Evolutionary conservation across 2,329 filamentous ascomycete genomes (phyloP).

Genomic region (Tolypocladium ovalisporum): DNA sequence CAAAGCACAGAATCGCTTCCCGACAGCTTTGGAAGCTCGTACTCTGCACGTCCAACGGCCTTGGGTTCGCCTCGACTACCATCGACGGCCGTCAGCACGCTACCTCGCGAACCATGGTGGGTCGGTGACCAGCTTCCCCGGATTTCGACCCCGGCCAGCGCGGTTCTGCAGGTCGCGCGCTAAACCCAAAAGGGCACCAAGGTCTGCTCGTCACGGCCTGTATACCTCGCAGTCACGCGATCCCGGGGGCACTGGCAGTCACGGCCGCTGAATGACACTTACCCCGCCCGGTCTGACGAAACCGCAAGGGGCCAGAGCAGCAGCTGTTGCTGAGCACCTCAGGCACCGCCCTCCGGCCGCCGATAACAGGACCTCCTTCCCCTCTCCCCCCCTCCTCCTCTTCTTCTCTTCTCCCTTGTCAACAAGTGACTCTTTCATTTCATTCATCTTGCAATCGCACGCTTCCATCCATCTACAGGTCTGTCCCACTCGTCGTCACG

Average conservation of each 20-base stretch:
- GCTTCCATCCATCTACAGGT: conserved; percentile 10
- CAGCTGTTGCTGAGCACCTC: conserved; percentile 3
- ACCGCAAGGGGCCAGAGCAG: conserved; percentile 14
- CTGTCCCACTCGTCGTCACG: conserved; percentile 1
- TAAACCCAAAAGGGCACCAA: background rate
- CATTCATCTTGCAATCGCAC: conserved; percentile 11
- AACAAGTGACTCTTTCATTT: conserved; percentile 1
- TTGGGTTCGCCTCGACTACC: background rate
- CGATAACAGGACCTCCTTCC: conserved; percentile 21
- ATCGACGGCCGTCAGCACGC: background rate
- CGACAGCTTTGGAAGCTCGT: background rate
- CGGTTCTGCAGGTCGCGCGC: conserved; percentile 6
- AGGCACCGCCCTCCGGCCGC: conserved; percentile 8
- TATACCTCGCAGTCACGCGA: conserved; percentile 7
- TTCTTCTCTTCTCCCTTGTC: conserved; percentile 15
- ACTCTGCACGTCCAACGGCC: background rate
- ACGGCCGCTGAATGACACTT: conserved; percentile 14
- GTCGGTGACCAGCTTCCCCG: conserved; percentile 13
- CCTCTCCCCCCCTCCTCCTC: conserved; percentile 13
- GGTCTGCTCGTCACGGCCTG: background rate
- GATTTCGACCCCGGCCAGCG: conserved; percentile 12
- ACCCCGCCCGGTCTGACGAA: conserved; percentile 35
- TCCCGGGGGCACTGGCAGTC: conserved; percentile 4
- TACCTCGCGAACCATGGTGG: conserved; percentile 3
- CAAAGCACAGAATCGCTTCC: background rate